Base-by-base conservation (phyloP, 441 rosid genomes). In the Lepidium campestre region DNA sequence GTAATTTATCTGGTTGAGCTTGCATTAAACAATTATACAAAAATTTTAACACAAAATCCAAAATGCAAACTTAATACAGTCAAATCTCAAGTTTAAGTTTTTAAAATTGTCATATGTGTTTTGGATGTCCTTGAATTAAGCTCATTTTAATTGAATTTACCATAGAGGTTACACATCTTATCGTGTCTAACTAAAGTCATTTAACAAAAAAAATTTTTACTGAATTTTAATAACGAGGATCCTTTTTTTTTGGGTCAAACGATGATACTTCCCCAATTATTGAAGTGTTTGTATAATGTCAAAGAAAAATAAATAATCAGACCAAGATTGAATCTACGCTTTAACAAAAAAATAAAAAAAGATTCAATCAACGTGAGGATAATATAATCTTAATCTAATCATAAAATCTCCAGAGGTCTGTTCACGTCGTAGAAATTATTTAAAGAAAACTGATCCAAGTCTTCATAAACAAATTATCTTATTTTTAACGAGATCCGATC, bases 291-390 rank as follows among this genome's bases (percentile, higher is more conserved):
- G 10, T 67, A 8, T 1, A 32, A 3, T 39, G 41, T 47, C 8
- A 65, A 20, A 39, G 0, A 20, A 47, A 58, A 46, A 2, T 15
- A 39, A 27, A 68, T 4, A 58, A 41, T 32, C 37, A 50, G 50
- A 32, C 9, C 22, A 69, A 52, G 74, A 61, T 70, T 53, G 23
- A 70, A 61, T 52, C 62, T 70, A 61, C 0, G 32, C 8, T 5
- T 4, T 4, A 5, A 27, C 31, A 27, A 27, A 27, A 27, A 27
- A 0, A 7, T 1, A 29, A 7, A 7, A 7, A 3, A 29, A 29
- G 74, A 61, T 70, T 53, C 32, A 70, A 61, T 42, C 48, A 61
- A 61, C 74, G 54, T 52, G 47, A 61, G 39, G 47, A 61, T 34
- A 22, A 15, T 20, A 70, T 42, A 60, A 62, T 17, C 63, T 62